Conservation (phyloP, 2,329 filamentous ascomycete genomes). For the Arthrinium puccinioides region DNA sequence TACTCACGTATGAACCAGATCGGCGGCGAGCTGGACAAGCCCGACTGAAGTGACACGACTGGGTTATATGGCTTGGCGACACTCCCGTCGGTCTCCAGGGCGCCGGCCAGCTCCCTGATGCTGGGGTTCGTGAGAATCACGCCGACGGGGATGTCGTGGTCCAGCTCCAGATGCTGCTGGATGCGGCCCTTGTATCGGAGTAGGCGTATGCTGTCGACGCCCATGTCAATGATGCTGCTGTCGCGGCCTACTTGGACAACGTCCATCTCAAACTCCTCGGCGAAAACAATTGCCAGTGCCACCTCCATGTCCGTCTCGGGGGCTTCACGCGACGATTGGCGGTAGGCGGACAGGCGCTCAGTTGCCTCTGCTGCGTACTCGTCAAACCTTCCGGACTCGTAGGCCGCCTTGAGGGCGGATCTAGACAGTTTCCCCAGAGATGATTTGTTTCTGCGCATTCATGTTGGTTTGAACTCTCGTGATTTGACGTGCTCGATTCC, state of each 20-base stretch:
- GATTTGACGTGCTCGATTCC: too few species aligned
- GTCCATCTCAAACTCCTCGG: conserved; percentile 1
- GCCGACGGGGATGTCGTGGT: conserved; percentile 1
- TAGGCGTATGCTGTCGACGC: conserved; percentile 5
- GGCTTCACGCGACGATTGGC: not conserved
- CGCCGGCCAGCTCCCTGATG: not conserved
- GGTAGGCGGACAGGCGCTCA: not conserved
- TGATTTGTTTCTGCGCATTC: not conserved
- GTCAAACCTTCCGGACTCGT: not conserved
- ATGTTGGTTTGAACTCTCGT: too few species aligned
- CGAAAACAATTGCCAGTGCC: not conserved
- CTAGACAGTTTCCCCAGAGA: conserved; percentile 5
- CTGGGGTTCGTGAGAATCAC: conserved; percentile 4
- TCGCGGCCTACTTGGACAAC: not conserved
- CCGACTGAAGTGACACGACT: conserved; percentile 4
- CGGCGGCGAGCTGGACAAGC: not conserved
- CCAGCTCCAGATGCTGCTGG: not conserved
- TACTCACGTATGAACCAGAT: conserved; percentile 7
- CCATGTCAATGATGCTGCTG: conserved; percentile 5
- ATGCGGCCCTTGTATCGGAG: conserved; percentile 1
- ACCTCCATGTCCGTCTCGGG: conserved; percentile 3
- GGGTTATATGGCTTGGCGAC: not conserved
- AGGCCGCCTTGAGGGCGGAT: not conserved
- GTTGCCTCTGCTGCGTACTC: not conserved
- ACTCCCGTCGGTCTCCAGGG: not conserved